Evolutionary conservation across 352 stramenopile genomes (phyloP).

Genomic region (Globisporangium alternatum): DNA sequence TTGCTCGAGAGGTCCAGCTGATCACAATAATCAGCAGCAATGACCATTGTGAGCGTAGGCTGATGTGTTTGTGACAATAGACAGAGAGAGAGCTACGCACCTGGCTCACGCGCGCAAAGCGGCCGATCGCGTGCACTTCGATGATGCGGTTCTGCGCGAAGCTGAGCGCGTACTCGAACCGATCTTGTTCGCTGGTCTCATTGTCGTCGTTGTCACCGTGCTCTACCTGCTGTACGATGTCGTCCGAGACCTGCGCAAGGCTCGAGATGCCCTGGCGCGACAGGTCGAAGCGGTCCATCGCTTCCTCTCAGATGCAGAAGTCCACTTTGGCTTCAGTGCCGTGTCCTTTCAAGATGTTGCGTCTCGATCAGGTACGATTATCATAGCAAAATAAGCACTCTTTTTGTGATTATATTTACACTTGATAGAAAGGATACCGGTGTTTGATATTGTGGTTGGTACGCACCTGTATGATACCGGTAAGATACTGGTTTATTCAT

Average conservation of each 20-base stretch:
- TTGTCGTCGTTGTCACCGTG: slow-evolving; percentile 4
- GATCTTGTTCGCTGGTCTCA: background rate
- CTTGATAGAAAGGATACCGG: too few relatives aligned
- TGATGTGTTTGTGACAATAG: background rate
- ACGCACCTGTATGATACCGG: too few relatives aligned
- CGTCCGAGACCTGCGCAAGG: slow-evolving; percentile 44
- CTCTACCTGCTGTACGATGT: slow-evolving; percentile 42
- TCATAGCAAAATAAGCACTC: too few relatives aligned
- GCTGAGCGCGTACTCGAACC: slow-evolving; percentile 37
- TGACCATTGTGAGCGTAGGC: background rate
- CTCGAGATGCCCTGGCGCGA: slow-evolving; percentile 45
- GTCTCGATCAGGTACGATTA: too few relatives aligned
- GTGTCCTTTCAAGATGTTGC: too few relatives aligned
- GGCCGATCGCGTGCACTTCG: slow-evolving; percentile 33
- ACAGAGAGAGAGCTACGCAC: slow-evolving; percentile 13
- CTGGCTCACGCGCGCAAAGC: slow-evolving; percentile 49
- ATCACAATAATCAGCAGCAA: background rate
- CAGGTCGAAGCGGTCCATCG: slow-evolving; percentile 45
- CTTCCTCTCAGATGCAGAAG: background rate
- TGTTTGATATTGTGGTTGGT: too few relatives aligned
- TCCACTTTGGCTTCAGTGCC: too few relatives aligned
- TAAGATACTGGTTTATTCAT: too few relatives aligned
- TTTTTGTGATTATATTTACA: too few relatives aligned
- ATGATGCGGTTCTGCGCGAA: slow-evolving; percentile 51
- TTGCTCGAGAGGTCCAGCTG: slow-evolving; percentile 66